These are phyloP conservation scores for Cyclostephanos tholiformis DNA, from an alignment of 108 stramenopile genomes.

Conservation along the genomic window DNA sequence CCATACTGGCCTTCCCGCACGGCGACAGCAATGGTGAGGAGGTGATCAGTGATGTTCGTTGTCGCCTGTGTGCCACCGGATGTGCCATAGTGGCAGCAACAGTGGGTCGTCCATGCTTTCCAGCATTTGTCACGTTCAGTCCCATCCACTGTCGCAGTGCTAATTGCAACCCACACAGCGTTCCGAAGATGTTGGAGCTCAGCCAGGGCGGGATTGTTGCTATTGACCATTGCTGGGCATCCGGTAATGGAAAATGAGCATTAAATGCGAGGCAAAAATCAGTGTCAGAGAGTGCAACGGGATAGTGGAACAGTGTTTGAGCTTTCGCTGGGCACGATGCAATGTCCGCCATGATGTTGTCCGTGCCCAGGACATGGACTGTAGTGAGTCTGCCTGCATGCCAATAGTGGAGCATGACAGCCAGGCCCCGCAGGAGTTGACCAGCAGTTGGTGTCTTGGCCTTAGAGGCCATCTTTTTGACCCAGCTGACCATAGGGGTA, in stretches of 20 bases:
- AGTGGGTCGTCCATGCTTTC: not conserved
- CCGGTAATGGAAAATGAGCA: not conserved
- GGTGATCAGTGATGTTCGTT: no score
- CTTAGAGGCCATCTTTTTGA: no score
- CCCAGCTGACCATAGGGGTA: no score
- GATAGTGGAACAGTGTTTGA: not conserved
- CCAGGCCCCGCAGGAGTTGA: no score
- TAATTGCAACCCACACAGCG: not conserved
- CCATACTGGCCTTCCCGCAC: no score
- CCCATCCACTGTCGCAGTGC: not conserved
- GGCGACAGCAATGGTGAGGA: not conserved
- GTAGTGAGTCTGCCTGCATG: not conserved
- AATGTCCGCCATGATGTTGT: constrained; percentile 1
- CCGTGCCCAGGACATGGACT: not conserved
- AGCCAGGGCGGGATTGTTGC: not conserved
- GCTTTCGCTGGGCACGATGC: not conserved
- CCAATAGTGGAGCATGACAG: no score
- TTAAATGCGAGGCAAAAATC: not conserved
- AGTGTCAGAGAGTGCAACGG: not conserved
- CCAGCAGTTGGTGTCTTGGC: no score
- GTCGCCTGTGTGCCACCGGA: no score
- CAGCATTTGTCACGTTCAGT: not conserved
- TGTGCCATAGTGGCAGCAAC: no score
- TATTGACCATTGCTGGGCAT: not conserved
- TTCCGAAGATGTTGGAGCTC: not conserved